phyloP scores from a whole-genome alignment of 2,329 filamentous ascomycete species.

The Pseudocercospora vitis region DNA sequence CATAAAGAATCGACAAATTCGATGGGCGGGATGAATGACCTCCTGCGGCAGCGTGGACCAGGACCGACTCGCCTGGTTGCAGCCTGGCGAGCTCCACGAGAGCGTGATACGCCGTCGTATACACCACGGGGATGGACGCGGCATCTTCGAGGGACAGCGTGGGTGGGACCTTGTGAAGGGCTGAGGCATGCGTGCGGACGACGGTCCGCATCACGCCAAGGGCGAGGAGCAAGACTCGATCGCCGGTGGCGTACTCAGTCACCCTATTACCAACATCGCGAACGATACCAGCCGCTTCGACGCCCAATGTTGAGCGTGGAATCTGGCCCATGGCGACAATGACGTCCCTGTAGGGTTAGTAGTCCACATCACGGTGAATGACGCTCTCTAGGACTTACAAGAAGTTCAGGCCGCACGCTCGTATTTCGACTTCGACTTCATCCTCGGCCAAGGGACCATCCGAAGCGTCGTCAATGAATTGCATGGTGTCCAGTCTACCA shows the following conservation, averaged over 20 bases:
- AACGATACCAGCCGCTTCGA: neutral
- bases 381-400: no score
- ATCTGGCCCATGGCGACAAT: neutral
- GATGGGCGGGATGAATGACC: no score
- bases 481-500: neutral
- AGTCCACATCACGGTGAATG: no score
- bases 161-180: neutral
- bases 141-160: neutral
- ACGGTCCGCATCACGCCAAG: neutral
- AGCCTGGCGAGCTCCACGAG: neutral
- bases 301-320: neutral
- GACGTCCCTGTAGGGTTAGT: no score
- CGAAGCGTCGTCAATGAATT: neutral
- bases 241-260: neutral
- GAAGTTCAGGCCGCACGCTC: neutral
- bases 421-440: neutral
- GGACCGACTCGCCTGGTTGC: constrained; percentile 32
- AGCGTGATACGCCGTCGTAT: neutral
- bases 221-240: neutral
- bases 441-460: constrained; percentile 20
- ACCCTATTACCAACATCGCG: neutral
- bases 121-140: neutral
- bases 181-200: neutral
- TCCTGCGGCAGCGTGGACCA: constrained; percentile 38
- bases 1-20: no score